Evolutionary conservation across 768 basidiomycete genomes (phyloP), one percentile per base, ranked within the genome.

Genomic region (Trametes cingulata): DNA sequence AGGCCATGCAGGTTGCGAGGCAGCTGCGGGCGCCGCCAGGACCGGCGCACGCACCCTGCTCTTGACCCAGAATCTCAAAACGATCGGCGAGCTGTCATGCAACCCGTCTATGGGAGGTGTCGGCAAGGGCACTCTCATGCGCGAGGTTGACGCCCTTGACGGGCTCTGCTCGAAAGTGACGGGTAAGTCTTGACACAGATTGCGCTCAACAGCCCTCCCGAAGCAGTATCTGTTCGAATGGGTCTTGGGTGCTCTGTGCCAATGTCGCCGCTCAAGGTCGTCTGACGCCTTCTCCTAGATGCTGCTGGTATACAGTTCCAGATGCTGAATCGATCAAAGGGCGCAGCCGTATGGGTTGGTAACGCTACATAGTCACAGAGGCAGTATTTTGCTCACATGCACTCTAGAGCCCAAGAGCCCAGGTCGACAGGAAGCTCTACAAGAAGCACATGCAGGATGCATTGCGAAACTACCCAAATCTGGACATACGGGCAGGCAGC

Each of bases 41-140:
- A 83, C 88, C 0, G 93, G 94, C 1, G 93, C 93, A 2, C 80
- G 82, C 62, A 95, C 93, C 0, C 66, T 93, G 9, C 78, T 96
- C 8, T 72, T 96, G 57, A 96, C 94, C 1, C 93, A 94, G 71
- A 87, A 82, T 52, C 68, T 91, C 15, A 86, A 90, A 50, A 93
- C 86, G 0, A 84, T 96, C 46, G 94, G 94, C 35, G 85, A 84
- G 62, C 76, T 96, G 67, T 94, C 92, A 20, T 96, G 94, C 67
- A 96, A 96, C 71, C 94, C 94, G 2, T 93, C 91, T 1, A 89
- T 95, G 60, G 94, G 94, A 7, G 93, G 93, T 19, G 86, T 96
- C 3, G 94, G 94, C 6, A 96, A 96, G 74, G 94, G 94, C 19
- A 94, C 88, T 0, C 77, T 96, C 29, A 91, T 95, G n/a, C 79